Evolutionary conservation across 345 rosid genomes (phyloP).

Genomic region (Eucalyptus coolabah): DNA sequence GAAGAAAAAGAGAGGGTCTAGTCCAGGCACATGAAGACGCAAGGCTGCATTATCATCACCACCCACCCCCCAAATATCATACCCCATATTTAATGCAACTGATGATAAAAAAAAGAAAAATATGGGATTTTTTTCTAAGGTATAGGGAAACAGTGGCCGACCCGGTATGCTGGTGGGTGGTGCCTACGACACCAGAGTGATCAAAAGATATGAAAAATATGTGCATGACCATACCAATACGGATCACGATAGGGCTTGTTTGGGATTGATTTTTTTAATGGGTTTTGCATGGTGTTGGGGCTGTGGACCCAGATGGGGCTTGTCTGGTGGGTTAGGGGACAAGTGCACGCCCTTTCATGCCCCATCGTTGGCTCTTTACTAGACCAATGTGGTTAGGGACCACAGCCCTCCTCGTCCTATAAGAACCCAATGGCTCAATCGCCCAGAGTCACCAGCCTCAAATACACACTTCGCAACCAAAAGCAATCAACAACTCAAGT

Average conservation of each 20-base stretch:
- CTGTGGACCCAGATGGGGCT: not conserved
- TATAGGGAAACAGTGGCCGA: not conserved
- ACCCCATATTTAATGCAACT: not conserved
- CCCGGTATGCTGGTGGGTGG: not conserved
- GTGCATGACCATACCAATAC: not conserved
- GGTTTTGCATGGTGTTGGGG: not conserved
- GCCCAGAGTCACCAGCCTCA: not conserved
- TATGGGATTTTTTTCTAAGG: not conserved
- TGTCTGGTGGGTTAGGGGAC: constrained; percentile 1
- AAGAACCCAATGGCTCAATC: not conserved
- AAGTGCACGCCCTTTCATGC: constrained; percentile 1
- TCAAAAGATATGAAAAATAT: not conserved
- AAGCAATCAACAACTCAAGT: not conserved
- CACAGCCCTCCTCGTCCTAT: not conserved
- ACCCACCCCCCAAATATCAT: not conserved
- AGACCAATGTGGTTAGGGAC: constrained; percentile 1
- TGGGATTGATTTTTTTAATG: not conserved
- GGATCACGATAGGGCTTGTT: not conserved
- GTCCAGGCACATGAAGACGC: not conserved
- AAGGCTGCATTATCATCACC: not conserved
- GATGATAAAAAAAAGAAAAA: not conserved
- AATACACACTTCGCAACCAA: not conserved
- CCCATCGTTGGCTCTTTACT: constrained; percentile 6
- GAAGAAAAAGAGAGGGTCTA: not conserved
- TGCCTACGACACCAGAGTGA: not conserved